Conservation (phyloP, 2,329 filamentous ascomycete genomes). For the Endocalyx cinctus region DNA sequence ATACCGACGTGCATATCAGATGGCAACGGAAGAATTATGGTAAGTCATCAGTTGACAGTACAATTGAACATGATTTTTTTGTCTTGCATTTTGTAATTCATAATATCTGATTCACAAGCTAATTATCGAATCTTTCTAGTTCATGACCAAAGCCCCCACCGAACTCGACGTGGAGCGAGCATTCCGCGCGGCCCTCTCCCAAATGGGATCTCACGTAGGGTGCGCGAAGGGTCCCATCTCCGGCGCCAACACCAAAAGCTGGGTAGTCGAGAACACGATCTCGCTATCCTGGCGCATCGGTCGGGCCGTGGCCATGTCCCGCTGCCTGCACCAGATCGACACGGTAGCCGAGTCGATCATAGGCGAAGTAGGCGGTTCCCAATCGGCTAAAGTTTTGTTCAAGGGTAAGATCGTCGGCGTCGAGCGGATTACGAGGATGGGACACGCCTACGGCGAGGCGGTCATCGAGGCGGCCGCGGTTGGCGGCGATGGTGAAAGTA, state of each 20-base stretch:
- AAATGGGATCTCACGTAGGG: constrained; percentile 46
- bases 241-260: constrained; percentile 40
- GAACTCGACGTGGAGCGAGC: constrained; percentile 39
- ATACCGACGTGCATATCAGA: constrained; percentile 5
- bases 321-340: constrained; percentile 41
- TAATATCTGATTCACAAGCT: too few relatives aligned
- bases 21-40: constrained; percentile 40
- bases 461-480: constrained; percentile 40
- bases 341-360: constrained; percentile 52
- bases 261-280: constrained; percentile 43
- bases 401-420: constrained; percentile 57
- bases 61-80: too few relatives aligned
- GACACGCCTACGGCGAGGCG: constrained; percentile 53
- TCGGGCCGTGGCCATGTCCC: constrained; percentile 47
- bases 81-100: too few relatives aligned
- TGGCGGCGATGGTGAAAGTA: constrained; percentile 1
- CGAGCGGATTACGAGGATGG: constrained; percentile 47
- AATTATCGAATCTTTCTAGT: background rate
- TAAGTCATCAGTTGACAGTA: constrained; percentile 13
- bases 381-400: constrained; percentile 50
- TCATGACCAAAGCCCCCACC: constrained; percentile 41
- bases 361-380: constrained; percentile 46
- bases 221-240: constrained; percentile 40
- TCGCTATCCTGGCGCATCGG: constrained; percentile 53
- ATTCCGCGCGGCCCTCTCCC: constrained; percentile 40